Conservation (phyloP, 768 basidiomycete genomes). For the Trametes maxima region DNA sequence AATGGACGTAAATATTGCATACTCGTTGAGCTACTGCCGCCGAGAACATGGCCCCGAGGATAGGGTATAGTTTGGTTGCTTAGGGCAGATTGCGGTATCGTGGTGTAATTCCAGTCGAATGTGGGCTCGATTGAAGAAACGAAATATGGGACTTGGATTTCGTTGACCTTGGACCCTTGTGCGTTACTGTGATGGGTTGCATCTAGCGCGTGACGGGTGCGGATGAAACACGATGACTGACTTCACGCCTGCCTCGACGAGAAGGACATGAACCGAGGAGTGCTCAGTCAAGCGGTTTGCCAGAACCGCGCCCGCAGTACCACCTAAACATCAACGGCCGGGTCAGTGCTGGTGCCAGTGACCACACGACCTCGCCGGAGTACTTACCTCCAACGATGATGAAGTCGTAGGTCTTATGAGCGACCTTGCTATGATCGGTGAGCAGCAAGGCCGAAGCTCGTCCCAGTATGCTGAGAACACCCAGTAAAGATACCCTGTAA, state of each 20-base stretch:
- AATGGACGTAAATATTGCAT: background rate
- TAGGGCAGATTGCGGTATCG: slow-evolving; percentile 26
- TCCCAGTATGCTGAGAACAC: background rate
- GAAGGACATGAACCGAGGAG: background rate
- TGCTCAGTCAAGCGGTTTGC: slow-evolving; percentile 14
- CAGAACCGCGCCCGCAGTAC: slow-evolving; percentile 3
- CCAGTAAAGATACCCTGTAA: background rate
- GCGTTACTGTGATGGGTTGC: background rate
- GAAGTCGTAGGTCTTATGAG: background rate
- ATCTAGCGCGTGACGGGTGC: background rate
- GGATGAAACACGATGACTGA: background rate
- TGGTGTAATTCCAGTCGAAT: slow-evolving; percentile 33
- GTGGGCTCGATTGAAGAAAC: background rate
- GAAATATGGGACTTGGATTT: background rate
- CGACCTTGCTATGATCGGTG: background rate
- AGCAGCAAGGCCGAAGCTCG: background rate
- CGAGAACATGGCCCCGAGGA: slow-evolving; percentile 29
- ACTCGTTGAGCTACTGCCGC: slow-evolving; percentile 33
- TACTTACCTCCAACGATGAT: slow-evolving; percentile 15
- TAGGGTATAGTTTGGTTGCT: slow-evolving; percentile 25
- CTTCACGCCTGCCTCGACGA: slow-evolving; percentile 16
- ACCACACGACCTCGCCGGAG: background rate
- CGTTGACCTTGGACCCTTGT: background rate
- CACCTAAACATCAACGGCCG: slow-evolving; percentile 8
- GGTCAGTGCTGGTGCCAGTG: slow-evolving; percentile 1